Evolutionary conservation across 192 early-diverging fungal genomes (phyloP).

Genomic region (Gaertneriomyces semiglobifer): DNA sequence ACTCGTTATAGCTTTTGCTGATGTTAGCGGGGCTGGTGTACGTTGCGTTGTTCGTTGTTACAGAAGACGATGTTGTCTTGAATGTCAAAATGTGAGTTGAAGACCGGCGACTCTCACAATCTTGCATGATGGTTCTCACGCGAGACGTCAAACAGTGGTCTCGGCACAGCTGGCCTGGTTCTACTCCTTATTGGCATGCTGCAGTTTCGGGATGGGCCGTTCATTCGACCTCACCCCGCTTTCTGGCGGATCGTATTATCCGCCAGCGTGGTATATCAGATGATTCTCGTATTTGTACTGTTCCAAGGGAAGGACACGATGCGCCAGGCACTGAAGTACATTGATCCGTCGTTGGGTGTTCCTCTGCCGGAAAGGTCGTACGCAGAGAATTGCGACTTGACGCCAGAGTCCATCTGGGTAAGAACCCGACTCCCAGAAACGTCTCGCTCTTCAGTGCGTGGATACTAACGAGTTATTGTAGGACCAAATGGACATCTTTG

Average conservation of each 20-base stretch:
- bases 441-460: conserved; percentile 15
- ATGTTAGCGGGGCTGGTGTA: conserved; percentile 39
- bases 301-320: conserved; percentile 90
- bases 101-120: not conserved
- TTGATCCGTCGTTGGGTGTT: conserved; percentile 76
- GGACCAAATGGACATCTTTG: conserved; percentile 90
- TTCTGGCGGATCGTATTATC: conserved; percentile 88
- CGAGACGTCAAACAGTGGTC: conserved; percentile 20
- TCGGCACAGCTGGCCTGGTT: conserved; percentile 27
- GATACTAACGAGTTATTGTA: conserved; percentile 17
- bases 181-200: conserved; percentile 84
- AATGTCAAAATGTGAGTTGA: conserved; percentile 44
- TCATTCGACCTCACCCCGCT: conserved; percentile 88
- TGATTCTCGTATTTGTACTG: conserved; percentile 82
- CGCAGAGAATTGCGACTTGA: conserved; percentile 83
- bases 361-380: conserved; percentile 89
- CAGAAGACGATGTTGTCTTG: conserved; percentile 33
- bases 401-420: conserved; percentile 69
- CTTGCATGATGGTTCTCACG: not conserved
- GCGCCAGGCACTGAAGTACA: conserved; percentile 70
- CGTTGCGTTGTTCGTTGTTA: conserved; percentile 35
- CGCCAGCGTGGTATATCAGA: conserved; percentile 81
- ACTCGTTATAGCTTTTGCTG: conserved; percentile 25
- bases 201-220: conserved; percentile 90
- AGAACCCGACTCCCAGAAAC: not conserved